Percentiles rank a stretch among this genome's conserved stretches.
Conservation (phyloP, 352 stramenopile genomes). For the Saprolegnia parasitica region DNA sequence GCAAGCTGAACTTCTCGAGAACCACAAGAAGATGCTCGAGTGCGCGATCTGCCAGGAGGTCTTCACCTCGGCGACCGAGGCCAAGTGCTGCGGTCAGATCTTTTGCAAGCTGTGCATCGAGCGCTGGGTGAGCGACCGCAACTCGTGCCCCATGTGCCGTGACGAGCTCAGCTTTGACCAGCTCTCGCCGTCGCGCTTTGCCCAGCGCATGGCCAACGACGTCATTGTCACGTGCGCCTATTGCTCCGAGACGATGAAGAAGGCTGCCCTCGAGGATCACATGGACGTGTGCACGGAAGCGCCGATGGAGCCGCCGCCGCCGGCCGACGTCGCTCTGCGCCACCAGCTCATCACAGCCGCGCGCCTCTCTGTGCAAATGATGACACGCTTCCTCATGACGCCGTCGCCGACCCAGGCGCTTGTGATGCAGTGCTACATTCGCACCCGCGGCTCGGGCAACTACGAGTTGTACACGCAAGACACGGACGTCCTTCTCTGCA, state of each 20-base stretch:
- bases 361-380: constrained; percentile 46
- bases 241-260: constrained; percentile 69
- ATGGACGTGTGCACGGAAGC: constrained; percentile 59
- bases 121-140: constrained; percentile 73
- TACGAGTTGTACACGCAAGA: constrained; percentile 85
- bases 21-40: constrained; percentile 82
- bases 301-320: constrained; percentile 64
- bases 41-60: constrained; percentile 83
- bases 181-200: constrained; percentile 57
- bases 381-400: constrained; percentile 54
- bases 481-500: constrained; percentile 68
- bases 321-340: constrained; percentile 61
- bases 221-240: constrained; percentile 71
- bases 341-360: constrained; percentile 53
- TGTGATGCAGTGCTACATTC: constrained; percentile 86
- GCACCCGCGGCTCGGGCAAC: constrained; percentile 68
- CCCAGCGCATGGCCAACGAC: constrained; percentile 81
- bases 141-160: constrained; percentile 77
- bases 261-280: constrained; percentile 58
- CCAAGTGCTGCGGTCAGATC: constrained; percentile 77
- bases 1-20: constrained; percentile 69
- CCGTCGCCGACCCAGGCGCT: constrained; percentile 55
- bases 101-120: constrained; percentile 84
- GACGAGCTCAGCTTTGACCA: constrained; percentile 66
- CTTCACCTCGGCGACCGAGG: constrained; percentile 65